phyloP scores from a whole-genome alignment of 2,329 filamentous ascomycete genomes.

The Coleophoma cylindrospora region DNA sequence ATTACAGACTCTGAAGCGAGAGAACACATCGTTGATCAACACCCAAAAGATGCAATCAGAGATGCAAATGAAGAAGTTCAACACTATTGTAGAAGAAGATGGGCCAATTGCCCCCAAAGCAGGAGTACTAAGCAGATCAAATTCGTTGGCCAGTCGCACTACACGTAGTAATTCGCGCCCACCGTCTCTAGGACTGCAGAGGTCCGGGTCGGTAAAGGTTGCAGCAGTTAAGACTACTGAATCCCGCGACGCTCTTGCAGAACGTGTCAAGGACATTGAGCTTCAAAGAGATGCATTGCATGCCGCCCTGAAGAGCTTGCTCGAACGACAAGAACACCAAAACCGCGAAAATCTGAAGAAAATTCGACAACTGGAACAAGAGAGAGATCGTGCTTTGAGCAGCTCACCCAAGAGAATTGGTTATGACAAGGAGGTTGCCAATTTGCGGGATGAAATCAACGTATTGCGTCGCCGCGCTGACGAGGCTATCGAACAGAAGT shows the following conservation, averaged over 20 bases:
- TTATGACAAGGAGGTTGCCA: conserved; percentile 78
- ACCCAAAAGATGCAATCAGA: conserved; percentile 42
- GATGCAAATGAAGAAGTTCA: conserved; percentile 43
- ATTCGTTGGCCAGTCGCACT: conserved; percentile 49
- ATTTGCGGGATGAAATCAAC: conserved; percentile 78
- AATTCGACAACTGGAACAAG: conserved; percentile 69
- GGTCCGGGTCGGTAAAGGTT: conserved; percentile 47
- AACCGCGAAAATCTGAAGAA: conserved; percentile 79
- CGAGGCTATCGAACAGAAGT: conserved; percentile 92
- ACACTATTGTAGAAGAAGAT: conserved; percentile 56
- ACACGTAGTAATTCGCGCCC: conserved; percentile 20
- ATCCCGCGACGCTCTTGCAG: conserved; percentile 63
- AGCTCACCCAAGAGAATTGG: conserved; percentile 68
- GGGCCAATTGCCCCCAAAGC: conserved; percentile 14
- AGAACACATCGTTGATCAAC: conserved; percentile 50
- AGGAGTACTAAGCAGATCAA: conserved; percentile 53
- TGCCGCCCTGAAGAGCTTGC: conserved; percentile 75
- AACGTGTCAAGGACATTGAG: conserved; percentile 87
- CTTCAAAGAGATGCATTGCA: conserved; percentile 91
- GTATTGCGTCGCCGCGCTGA: conserved; percentile 81
- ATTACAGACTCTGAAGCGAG: conserved; percentile 62
- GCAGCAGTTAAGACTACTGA: conserved; percentile 38
- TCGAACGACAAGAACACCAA: conserved; percentile 82
- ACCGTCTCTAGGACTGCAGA: conserved; percentile 41
- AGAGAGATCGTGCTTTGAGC: conserved; percentile 69